A percentile compares a stretch with the other conserved stretches of the same genome.
These are phyloP conservation scores for Glycine latifolia DNA, from an alignment of 306 rosid genomes.

Conservation along the genomic window DNA sequence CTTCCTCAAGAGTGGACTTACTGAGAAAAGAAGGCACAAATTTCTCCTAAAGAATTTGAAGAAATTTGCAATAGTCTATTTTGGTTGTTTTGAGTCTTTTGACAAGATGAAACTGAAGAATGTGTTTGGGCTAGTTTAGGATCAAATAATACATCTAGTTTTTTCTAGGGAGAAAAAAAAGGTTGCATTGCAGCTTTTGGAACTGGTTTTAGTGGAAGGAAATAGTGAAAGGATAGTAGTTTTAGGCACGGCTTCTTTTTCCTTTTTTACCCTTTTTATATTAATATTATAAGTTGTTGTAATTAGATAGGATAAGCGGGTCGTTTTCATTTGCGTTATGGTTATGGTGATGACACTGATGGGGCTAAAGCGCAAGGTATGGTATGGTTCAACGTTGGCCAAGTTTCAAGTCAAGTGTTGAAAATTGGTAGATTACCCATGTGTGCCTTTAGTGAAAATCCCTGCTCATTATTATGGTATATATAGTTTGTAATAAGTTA, in stretches of 20 bases:
- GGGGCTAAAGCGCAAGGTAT: neutral
- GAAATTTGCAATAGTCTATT: slow-evolving; percentile 35
- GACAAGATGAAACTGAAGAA: slow-evolving; percentile 51
- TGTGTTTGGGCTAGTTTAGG: slow-evolving; percentile 58
- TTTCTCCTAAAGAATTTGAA: neutral
- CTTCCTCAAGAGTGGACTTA: slow-evolving; percentile 93
- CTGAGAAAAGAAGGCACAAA: slow-evolving; percentile 40
- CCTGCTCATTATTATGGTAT: neutral
- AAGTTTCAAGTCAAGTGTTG: too few species aligned
- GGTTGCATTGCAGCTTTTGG: slow-evolving; percentile 50
- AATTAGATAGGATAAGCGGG: slow-evolving; percentile 49
- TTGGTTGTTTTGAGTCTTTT: slow-evolving; percentile 31
- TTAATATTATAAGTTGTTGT: slow-evolving; percentile 1
- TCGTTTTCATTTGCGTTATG: neutral
- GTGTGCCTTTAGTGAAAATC: neutral
- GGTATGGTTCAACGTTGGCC: slow-evolving; percentile 12
- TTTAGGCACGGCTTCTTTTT: slow-evolving; percentile 19
- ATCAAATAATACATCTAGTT: slow-evolving; percentile 54
- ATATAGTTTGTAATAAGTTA: slow-evolving; percentile 29
- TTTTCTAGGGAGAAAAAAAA: slow-evolving; percentile 7
- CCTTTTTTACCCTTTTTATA: neutral
- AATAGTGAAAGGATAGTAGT: slow-evolving; percentile 42
- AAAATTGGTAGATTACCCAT: neutral
- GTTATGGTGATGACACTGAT: slow-evolving; percentile 25
- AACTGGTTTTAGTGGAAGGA: slow-evolving; percentile 43